Evolutionary conservation across 495 filamentous ascomycete species (phyloP).

Genomic region (Saxophila tyrrhenica): DNA sequence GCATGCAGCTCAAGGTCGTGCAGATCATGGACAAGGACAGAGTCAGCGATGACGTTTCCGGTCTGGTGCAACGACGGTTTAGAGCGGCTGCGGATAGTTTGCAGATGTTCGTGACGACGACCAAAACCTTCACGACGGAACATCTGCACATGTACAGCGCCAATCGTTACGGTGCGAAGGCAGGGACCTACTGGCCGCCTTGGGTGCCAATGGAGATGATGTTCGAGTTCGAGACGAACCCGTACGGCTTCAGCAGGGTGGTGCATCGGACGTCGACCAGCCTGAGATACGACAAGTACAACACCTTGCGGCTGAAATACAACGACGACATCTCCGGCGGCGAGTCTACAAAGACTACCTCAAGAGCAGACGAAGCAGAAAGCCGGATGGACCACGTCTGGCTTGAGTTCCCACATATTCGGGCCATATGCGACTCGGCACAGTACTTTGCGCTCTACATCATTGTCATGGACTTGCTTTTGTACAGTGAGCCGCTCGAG

Average conservation of each 20-base stretch:
- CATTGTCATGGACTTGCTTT: slow-evolving; percentile 85
- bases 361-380: slow-evolving; percentile 46
- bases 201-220: slow-evolving; percentile 97
- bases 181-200: slow-evolving; percentile 82
- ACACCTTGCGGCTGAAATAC: slow-evolving; percentile 91
- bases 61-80: slow-evolving; percentile 87
- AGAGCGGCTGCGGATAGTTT: slow-evolving; percentile 89
- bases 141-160: slow-evolving; percentile 87
- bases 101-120: slow-evolving; percentile 93
- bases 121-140: slow-evolving; percentile 68
- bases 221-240: slow-evolving; percentile 86
- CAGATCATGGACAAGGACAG: slow-evolving; percentile 96
- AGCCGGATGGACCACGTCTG: slow-evolving; percentile 85
- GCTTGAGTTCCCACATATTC: slow-evolving; percentile 87
- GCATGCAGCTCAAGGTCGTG: slow-evolving; percentile 92
- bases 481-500: slow-evolving; percentile 91
- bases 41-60: slow-evolving; percentile 82
- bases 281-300: slow-evolving; percentile 94
- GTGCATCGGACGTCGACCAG: slow-evolving; percentile 90
- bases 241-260: slow-evolving; percentile 90
- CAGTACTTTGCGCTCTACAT: slow-evolving; percentile 97
- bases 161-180: slow-evolving; percentile 77
- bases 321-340: slow-evolving; percentile 80
- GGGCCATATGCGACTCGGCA: slow-evolving; percentile 85
- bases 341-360: slow-evolving; percentile 27